Evolutionary conservation across 2,329 filamentous ascomycete genomes (phyloP).

Genomic region (Aulographum hederae): DNA sequence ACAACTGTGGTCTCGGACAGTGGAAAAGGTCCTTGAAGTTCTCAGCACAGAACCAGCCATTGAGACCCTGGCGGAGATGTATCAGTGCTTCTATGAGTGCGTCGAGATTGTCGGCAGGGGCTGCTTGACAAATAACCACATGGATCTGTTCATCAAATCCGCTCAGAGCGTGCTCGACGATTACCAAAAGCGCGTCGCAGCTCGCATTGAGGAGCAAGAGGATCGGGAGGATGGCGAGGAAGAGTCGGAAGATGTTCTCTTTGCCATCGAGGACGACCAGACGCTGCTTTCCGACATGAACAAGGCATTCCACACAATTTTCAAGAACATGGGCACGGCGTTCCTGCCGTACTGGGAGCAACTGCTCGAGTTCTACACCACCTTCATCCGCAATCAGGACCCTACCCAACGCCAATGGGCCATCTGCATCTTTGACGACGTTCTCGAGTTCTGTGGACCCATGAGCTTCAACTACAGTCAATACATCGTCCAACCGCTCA

Average conservation of each 20-base stretch:
- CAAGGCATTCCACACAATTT: constrained; percentile 97
- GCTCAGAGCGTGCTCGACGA: constrained; percentile 77
- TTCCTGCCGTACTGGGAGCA: constrained; percentile 84
- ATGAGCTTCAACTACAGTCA: constrained; percentile 75
- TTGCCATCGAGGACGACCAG: constrained; percentile 94
- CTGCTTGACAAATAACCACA: constrained; percentile 59
- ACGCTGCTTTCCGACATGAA: constrained; percentile 97
- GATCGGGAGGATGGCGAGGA: constrained; percentile 82
- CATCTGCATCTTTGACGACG: constrained; percentile 97
- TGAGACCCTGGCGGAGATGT: constrained; percentile 95
- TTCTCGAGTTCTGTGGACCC: constrained; percentile 86
- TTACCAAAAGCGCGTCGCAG: constrained; percentile 72
- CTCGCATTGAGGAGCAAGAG: constrained; percentile 67
- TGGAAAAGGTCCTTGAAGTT: constrained; percentile 84
- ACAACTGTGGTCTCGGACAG: constrained; percentile 69
- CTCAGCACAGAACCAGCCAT: constrained; percentile 86
- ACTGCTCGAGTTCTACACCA: constrained; percentile 68
- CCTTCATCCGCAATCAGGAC: constrained; percentile 65
- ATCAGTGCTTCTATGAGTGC: constrained; percentile 98
- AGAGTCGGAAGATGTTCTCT: constrained; percentile 66
- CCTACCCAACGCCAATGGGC: constrained; percentile 94
- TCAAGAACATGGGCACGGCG: constrained; percentile 77
- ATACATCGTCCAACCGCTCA: constrained; percentile 71
- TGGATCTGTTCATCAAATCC: constrained; percentile 73
- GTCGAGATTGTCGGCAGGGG: constrained; percentile 83